Evolutionary conservation across 371 early-diverging fungal genomes (phyloP), one percentile per base, ranked within the genome.

Genomic region (Lichtheimia ramosa): DNA sequence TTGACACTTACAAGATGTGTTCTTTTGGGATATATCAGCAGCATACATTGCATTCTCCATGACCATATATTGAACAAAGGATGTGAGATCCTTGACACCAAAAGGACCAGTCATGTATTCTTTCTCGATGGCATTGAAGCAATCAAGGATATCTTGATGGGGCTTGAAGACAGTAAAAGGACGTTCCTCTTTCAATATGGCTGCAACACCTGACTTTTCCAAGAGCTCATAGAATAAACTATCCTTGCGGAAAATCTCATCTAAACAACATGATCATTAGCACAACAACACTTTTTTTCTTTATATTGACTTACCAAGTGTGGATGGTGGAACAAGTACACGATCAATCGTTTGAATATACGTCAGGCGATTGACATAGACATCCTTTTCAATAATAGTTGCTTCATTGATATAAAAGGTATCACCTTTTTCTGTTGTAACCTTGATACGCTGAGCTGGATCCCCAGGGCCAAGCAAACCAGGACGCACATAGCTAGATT

Each of bases 101-200:
- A 55, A 64, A 1, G 53, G 51, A 13, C 69, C 69, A 16, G 48
- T 54, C 20, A 79, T 56, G 48, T 79, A 79, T 16, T 59, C 66
- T 12, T 62, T 43, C 28, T 79, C 74, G 14, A 74, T 68, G 18
- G 62, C 34, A 52, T 64, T 72, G 39, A 79, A 68, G 25, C 63
- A 66, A 23, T 62, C 59, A 34, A 75, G 52, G 2, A 64, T 59
- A 14, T 67, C 48, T 6, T 52, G 16, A 4, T 57, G 63, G 0
- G 75, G 74, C 8, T 74, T 59, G 52, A 84, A 82, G 13, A 84
- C 59, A 8, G 84, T 84, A 65, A 77, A 82, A 18, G 79, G 80
- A n/a, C 46, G 71, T 13, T 65, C 59, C 61, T 66, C 24, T 14
- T 59, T 53, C 40, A 76, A 54, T 7, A 74, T 14, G 18, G 60